Base-by-base conservation (phyloP, 768 basidiomycete species). In the Lactifluus hygrophoroides region DNA sequence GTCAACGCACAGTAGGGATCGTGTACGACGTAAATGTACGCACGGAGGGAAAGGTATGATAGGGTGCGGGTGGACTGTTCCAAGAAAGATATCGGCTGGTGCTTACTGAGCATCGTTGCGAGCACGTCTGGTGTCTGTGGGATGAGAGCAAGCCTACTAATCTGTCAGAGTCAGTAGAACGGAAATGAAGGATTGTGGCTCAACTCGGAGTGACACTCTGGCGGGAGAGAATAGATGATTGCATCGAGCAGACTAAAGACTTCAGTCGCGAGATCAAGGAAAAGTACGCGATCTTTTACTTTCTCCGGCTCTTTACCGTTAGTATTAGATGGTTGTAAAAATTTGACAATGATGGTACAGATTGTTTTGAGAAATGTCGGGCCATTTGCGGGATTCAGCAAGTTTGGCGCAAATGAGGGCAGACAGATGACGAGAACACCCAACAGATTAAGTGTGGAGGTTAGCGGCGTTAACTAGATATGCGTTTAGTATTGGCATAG, bases 71-170 rank as follows among this genome's bases (percentile, higher is more conserved):
- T 44, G 19, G 56, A 63, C 19, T 28, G 28, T 32, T 60, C 68
- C 8, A 87, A 67, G 27, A 88, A 67, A 74, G 78, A 77, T 5
- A 66, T 58, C 2, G 85, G 80, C 51, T 84, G 84, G 23, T 71
- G 69, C 5, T 73, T 62, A 58, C 80, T 72, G 16, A 89, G 70
- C 23, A 90, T 69, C 14, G 68, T 72, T 51, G 74, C 67, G 52
- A 86, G 64, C 44, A 79, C 70, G 21, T 76, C 70, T 23, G 70
- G 68, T 32, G 73, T 73, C 32, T 70, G 71, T 8, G 75, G 62
- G 25, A 84, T 65, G 3, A 66, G 58, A 5, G 68, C 69, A 3
- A 82, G 59, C 46, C 59, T 60, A 81, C 80, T 51, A 14, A 25
- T 28, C 7, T 6, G 49, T 56, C 23, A 60, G 54, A 30, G 17